Evolutionary conservation across 108 stramenopile genomes (phyloP).

Genomic region (Skeletonema menzelii): DNA sequence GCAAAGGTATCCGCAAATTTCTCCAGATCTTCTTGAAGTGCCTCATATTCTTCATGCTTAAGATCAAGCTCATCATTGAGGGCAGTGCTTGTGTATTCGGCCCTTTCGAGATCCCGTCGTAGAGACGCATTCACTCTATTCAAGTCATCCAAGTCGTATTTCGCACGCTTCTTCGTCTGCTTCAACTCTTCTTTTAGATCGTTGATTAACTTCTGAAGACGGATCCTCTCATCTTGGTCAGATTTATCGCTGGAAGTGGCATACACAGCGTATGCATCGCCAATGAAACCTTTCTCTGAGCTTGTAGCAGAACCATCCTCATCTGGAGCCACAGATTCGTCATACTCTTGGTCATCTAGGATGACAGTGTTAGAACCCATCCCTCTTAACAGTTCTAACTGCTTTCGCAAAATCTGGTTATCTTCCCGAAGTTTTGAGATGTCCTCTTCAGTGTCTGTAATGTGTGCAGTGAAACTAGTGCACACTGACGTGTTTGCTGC

Average conservation of each 20-base stretch:
- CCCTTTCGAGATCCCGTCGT: constrained; percentile 24
- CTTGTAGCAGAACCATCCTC: constrained; percentile 7
- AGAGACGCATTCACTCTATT: constrained; percentile 30
- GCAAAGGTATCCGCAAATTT: constrained; percentile 40
- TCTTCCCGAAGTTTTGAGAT: constrained; percentile 25
- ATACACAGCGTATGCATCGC: not conserved
- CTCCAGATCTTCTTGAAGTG: constrained; percentile 36
- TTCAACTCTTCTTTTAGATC: constrained; percentile 17
- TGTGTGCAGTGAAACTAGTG: constrained; percentile 28
- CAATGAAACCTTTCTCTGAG: constrained; percentile 7
- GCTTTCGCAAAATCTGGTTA: constrained; percentile 22
- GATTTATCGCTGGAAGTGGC: constrained; percentile 16
- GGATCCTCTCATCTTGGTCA: constrained; percentile 18
- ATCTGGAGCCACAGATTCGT: constrained; percentile 32
- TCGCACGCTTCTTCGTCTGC: constrained; percentile 12
- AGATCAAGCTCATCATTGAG: constrained; percentile 13
- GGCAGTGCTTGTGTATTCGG: constrained; percentile 1
- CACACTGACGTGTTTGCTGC: constrained; percentile 7
- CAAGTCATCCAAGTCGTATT: constrained; percentile 37
- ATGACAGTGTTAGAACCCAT: not conserved
- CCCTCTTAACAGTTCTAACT: constrained; percentile 19
- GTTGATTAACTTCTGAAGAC: constrained; percentile 10
- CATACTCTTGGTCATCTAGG: constrained; percentile 22
- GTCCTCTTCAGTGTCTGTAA: constrained; percentile 24
- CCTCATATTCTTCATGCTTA: constrained; percentile 19